A percentile compares a stretch with the other conserved stretches of the same genome.
phyloP scores from a whole-genome alignment of 345 rosid genomes.

The Aquilaria sinensis region DNA sequence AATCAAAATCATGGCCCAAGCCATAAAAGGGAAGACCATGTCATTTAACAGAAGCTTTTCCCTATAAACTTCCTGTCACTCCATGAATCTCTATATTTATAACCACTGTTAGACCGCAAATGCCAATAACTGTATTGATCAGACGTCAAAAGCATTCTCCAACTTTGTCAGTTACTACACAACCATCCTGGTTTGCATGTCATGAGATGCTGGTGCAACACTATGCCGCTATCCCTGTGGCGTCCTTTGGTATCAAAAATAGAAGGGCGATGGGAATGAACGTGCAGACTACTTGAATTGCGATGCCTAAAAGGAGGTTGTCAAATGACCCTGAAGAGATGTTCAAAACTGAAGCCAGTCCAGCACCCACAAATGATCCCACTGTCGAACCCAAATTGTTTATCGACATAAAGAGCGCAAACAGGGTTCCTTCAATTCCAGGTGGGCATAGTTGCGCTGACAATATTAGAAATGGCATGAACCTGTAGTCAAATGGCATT shows the following conservation, averaged over 20 bases:
- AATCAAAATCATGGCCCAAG: no score
- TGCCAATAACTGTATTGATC: no score
- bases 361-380: slow-evolving; percentile 89
- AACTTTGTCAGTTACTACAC: neutral
- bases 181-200: neutral
- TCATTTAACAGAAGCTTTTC: neutral
- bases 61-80: no score
- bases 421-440: slow-evolving; percentile 92
- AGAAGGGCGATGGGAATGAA: slow-evolving; percentile 65
- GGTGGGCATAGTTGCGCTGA: slow-evolving; percentile 97
- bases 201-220: neutral
- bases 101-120: no score
- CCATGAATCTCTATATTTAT: no score
- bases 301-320: slow-evolving; percentile 63
- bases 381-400: slow-evolving; percentile 83
- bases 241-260: slow-evolving; percentile 84
- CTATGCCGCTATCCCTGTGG: slow-evolving; percentile 73
- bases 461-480: slow-evolving; percentile 95
- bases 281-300: slow-evolving; percentile 70
- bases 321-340: slow-evolving; percentile 85
- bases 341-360: slow-evolving; percentile 68
- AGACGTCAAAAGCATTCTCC: no score
- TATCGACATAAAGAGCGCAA: slow-evolving; percentile 95
- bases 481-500: slow-evolving; percentile 36
- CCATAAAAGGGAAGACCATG: no score